phyloP scores from a whole-genome alignment of 73 alveolate genomes.

The Symbiodinium natans region DNA sequence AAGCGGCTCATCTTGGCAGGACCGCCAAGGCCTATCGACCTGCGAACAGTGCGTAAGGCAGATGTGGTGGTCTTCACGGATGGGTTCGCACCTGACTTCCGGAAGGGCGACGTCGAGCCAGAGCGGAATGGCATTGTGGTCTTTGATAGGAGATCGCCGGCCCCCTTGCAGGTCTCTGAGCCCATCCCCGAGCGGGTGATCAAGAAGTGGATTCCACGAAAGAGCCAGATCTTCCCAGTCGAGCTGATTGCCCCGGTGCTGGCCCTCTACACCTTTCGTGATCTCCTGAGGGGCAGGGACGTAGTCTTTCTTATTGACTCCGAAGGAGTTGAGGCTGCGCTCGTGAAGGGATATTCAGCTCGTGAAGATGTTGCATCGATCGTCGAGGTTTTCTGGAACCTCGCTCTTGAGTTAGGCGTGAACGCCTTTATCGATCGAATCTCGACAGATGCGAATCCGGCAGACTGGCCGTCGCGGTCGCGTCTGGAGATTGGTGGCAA shows the following conservation, averaged over 20 bases:
- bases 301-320: neutral
- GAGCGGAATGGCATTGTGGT: neutral
- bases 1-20: neutral
- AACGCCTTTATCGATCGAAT: too few species aligned
- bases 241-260: too few species aligned
- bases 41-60: too few species aligned
- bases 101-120: neutral
- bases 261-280: neutral
- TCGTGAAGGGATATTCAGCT: constrained; percentile 30
- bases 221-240: too few species aligned
- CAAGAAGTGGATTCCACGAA: neutral
- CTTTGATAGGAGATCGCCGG: neutral
- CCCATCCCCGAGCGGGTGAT: neutral
- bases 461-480: too few species aligned
- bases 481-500: too few species aligned
- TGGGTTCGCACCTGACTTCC: too few species aligned
- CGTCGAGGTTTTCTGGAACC: neutral
- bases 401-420: too few species aligned
- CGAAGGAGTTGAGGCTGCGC: neutral
- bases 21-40: constrained; percentile 8
- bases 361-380: neutral
- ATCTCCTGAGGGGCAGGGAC: neutral
- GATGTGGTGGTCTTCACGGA: too few species aligned
- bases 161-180: too few species aligned
- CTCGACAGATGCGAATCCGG: too few species aligned